A percentile compares a stretch with the other conserved stretches of the same genome.
Conservation (phyloP, 208 protist species). For the Crithidia fasciculata region DNA sequence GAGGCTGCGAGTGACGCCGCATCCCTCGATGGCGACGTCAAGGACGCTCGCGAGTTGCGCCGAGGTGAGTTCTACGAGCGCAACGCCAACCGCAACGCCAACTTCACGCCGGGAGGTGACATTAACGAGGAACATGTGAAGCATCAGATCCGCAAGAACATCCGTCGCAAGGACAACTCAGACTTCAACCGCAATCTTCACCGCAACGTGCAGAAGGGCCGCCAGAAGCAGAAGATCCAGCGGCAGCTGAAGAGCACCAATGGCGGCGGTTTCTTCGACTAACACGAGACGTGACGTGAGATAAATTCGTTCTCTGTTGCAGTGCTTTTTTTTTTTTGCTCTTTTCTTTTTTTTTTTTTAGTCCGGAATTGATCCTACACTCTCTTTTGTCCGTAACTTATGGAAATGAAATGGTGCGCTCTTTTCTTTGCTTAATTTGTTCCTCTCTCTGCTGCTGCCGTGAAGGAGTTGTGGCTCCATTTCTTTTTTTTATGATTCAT, state of each 20-base stretch:
- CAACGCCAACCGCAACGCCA: conserved; percentile 59
- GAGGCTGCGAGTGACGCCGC: conserved; percentile 41
- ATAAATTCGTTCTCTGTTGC: not conserved
- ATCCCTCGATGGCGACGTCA: conserved; percentile 55
- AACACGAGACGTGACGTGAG: not conserved
- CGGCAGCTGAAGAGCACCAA: conserved; percentile 71
- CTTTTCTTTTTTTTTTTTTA: conserved; percentile 7
- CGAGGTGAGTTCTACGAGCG: conserved; percentile 27
- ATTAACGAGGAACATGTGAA: conserved; percentile 80
- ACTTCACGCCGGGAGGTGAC: conserved; percentile 59
- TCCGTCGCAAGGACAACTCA: conserved; percentile 66
- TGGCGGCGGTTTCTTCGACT: conserved; percentile 62
- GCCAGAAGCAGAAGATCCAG: conserved; percentile 81
- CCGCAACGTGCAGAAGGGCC: conserved; percentile 87
- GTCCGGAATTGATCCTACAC: not conserved
- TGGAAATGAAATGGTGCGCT: too few relatives aligned
- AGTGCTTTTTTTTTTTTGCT: conserved; percentile 18
- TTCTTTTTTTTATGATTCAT: too few relatives aligned
- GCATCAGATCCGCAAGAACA: conserved; percentile 60
- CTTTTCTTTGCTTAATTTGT: too few relatives aligned
- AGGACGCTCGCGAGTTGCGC: conserved; percentile 43
- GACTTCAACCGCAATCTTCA: conserved; percentile 82
- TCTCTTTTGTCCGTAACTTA: too few relatives aligned
- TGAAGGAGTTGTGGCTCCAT: too few relatives aligned
- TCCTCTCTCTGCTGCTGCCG: too few relatives aligned